Evolutionary conservation across 192 early-diverging fungal genomes (phyloP), one percentile per base, ranked within the genome.

Genomic region (Coemansia pectinata): DNA sequence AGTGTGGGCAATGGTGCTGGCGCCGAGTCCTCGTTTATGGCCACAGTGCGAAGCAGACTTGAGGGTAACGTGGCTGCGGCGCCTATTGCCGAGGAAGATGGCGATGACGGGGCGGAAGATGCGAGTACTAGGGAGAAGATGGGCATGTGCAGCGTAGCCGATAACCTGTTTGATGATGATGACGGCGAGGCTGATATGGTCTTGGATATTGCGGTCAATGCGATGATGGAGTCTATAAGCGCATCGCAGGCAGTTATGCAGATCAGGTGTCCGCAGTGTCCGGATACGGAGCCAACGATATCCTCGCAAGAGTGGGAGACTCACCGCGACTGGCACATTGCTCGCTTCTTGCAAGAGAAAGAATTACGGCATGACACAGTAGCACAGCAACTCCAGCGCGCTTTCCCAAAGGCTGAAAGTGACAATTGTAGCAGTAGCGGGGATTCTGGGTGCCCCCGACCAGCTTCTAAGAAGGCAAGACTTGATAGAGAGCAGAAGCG

Each of bases 251-350:
- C 73, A 0, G 76, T 73, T 9, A 83, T 83, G 81, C 66, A 73
- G 65, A 83, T 83, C 19, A 57, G 70, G 25, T 83, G 81, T 44
- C 73, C 76, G 12, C 69, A 70, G 58, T 83, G 81, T 34, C 73
- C 81, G 0, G 67, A 48, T 7, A 44, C 42, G 2, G 67, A 77
- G 17, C 58, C 71, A 11, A 40, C 73, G 5, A 57, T 83, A 1
- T 53, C 70, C 31, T 78, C 76, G 59, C 47, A 38, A 10, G 81
- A 78, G 33, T 83, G 81, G 81, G 76, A 72, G 34, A 83, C 73
- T 9, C 81, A 83, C 42, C 36, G 76, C 21, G 81, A 83, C 63
- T 83, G 81, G 81, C 81, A 83, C 62, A 71, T 83, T 62, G 81
- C 81, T 4, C 63, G 77, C 10, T 59, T 72, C n/a, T 34, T 83